Base-by-base conservation (phyloP, 139 green algal genomes). In the Spirogloea muscicola region DNA sequence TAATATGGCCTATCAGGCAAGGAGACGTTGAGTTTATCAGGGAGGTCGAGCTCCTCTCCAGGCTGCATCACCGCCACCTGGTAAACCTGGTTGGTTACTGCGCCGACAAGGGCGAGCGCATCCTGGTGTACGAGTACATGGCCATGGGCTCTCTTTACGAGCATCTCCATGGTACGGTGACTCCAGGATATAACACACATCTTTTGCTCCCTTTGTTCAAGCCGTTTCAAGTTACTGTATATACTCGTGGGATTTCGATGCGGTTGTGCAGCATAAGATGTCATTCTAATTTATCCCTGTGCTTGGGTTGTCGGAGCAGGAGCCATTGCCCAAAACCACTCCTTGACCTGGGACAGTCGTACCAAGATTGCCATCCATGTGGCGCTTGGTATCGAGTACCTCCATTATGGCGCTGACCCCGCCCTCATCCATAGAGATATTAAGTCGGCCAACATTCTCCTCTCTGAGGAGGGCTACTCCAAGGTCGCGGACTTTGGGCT, bases 1-100 rank as follows among this genome's bases (percentile, higher is more conserved):
- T n/a, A n/a, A n/a, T n/a, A n/a, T n/a, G n/a, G n/a, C n/a, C n/a
- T n/a, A n/a, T n/a, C n/a, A 73, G 62, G 64, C 64, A 76, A 31
- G 84, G 84, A 5, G 84, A 88, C 40, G 51, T 73, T 58, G 84
- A 88, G 68, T 88, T 88, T 68, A 82, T 83, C 69, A 59, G 84
- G 25, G 84, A 88, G 60, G 81, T 85, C 25, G 61, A 52, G 58
- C 82, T 77, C 41, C 68, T 88, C 65, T 67, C 43, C 18, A 40
- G 61, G 5, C 62, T 82, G 44, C 58, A 65, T 21, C 80, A 88
- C 61, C 33, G 52, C 40, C 77, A 85, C 59, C 58, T 88, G 1
- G 64, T 87, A 1, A 69, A 62, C 4, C 72, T 87, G 29, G 60
- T 87, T 21, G 84, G 84, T 29, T 77, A 72, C 39, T 88, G 84